Evolutionary conservation across 2,329 filamentous ascomycete genomes (phyloP).

Genomic region (Cryphonectria carpinicola): DNA sequence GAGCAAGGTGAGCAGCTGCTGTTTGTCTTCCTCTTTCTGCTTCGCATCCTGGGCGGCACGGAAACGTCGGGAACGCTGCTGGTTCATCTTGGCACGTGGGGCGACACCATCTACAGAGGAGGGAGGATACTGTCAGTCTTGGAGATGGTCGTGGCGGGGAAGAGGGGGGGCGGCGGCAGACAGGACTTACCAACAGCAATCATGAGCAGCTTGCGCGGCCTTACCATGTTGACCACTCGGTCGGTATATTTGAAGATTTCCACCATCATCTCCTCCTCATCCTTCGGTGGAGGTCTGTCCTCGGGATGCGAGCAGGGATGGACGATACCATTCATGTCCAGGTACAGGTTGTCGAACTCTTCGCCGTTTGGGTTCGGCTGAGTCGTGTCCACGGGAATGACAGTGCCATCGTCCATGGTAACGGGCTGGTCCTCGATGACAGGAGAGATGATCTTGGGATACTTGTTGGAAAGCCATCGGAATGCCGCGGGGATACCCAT

Average conservation of each 20-base stretch:
- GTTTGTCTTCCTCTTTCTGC: slow-evolving; percentile 90
- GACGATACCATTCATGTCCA: slow-evolving; percentile 99
- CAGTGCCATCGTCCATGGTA: slow-evolving; percentile 77
- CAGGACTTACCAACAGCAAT: slow-evolving; percentile 84
- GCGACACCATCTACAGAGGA: slow-evolving; percentile 79
- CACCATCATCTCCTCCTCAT: slow-evolving; percentile 99
- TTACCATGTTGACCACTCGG: slow-evolving; percentile 97
- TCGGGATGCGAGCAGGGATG: slow-evolving; percentile 98
- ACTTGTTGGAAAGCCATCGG: slow-evolving; percentile 94
- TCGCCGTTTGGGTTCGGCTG: slow-evolving; percentile 93
- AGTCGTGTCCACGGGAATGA: slow-evolving; percentile 83
- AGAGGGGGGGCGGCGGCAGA: background rate
- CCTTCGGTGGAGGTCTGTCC: slow-evolving; percentile 84
- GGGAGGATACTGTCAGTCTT: slow-evolving; percentile 34
- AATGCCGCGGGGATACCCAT: slow-evolving; percentile 98
- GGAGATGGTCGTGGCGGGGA: slow-evolving; percentile 2
- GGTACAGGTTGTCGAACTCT: slow-evolving; percentile 96
- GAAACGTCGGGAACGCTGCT: slow-evolving; percentile 95
- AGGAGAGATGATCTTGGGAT: slow-evolving; percentile 93
- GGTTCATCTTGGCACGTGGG: slow-evolving; percentile 98
- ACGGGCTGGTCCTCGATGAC: slow-evolving; percentile 86
- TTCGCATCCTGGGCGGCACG: slow-evolving; percentile 91
- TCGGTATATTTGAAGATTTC: slow-evolving; percentile 99
- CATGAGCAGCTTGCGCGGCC: slow-evolving; percentile 93
- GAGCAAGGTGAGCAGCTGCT: slow-evolving; percentile 82